Base-by-base conservation (phyloP, 1,284 basidiomycete genomes). In the Ganoderma leucocontextum region DNA sequence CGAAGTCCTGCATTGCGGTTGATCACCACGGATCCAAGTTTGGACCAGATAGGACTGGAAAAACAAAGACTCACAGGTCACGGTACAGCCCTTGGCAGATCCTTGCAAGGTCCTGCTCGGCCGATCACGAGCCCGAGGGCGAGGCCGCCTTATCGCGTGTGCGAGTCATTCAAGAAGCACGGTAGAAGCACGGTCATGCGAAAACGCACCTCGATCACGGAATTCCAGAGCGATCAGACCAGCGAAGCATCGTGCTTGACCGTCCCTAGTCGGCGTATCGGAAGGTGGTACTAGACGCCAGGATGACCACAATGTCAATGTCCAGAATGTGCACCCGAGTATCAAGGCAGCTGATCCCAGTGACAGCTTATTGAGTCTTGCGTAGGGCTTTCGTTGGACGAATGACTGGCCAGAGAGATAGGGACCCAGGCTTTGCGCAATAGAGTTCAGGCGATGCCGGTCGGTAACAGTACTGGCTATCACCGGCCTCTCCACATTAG, bases 101-200 rank as follows among this genome's bases (percentile, higher is more conserved):
- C 53, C 29, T 36, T 42, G 22, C 39, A 41, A 25, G 35, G 1
- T 35, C 52, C 39, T 36, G 44, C 17, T 49, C 17, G 19, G 19
- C 15, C 33, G 57, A 58, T 69, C 70, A 72, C 68, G 65, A 66
- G 70, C 67, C 62, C 42, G 17, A 38, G 25, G 39, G 22, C 19
- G 13, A 33, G 36, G 42, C 10, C 13, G 7, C n/a, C 65, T 69
- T 72, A 72, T 69, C 70, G 70, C 64, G 67, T 65, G 70, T 49
- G 22, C 64, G 66, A 64, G 63, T 29, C n/a, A 10, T 49, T 12
- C 47, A 49, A 49, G 47, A 49, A 49, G 47, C 47, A 49, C 22
- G 47, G 47, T 25, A 49, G 47, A 49, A 49, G 38, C 64, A 60
- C 49, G 35, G 44, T 36, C 53, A 60, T 22, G 15, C 3, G 19